Base-by-base conservation (phyloP, 2,329 filamentous ascomycete species). In the Cladosporium sp. region DNA sequence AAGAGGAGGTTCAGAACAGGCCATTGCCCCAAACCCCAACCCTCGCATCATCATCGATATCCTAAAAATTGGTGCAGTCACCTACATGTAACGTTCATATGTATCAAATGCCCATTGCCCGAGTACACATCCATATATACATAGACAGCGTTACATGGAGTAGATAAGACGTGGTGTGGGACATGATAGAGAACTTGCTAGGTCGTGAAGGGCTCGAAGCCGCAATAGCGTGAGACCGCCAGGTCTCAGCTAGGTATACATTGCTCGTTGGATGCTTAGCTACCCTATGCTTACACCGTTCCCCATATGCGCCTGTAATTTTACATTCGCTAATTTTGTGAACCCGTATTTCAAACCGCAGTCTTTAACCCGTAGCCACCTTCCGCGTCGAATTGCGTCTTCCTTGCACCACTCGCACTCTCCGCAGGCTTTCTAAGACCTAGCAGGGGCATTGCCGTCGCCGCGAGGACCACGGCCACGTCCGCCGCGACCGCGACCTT, bases 401-500 rank as follows among this genome's bases (percentile, higher is more conserved):
- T 35, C 15, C 10, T 19, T 10, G 45, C 28, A 13, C 12, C 9
- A 20, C 25, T 24, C 44, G 49, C 34, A 24, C 9, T 9, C 13
- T 19, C 36, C 22, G 19, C 37, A 24, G 8, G 39, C 52, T 25
- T 35, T 28, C 52, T 55, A 55, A 47, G 52, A 34, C 22, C 52
- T 47, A 15, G 52, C 52, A 9, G 52, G 40, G 20, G 52, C 52
- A 10, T 42, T 53, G 36, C 50, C 50, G 37, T 53, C 50, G 53
- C 24, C 51, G 39, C 40, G 48, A 19, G 58, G 52, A 44, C 65
- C 64, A 53, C 65, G 60, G 13, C 61, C 63, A 37, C 61, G 57
- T 20, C 61, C 59, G 25, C 62, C 59, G 36, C 65, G 61, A 39
- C 64, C 60, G 20, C 62, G 60, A 37, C 39, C 50, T 44, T 64